Evolutionary conservation across 2,329 filamentous ascomycete species (phyloP).

Genomic region (Leptographium radiaticola): DNA sequence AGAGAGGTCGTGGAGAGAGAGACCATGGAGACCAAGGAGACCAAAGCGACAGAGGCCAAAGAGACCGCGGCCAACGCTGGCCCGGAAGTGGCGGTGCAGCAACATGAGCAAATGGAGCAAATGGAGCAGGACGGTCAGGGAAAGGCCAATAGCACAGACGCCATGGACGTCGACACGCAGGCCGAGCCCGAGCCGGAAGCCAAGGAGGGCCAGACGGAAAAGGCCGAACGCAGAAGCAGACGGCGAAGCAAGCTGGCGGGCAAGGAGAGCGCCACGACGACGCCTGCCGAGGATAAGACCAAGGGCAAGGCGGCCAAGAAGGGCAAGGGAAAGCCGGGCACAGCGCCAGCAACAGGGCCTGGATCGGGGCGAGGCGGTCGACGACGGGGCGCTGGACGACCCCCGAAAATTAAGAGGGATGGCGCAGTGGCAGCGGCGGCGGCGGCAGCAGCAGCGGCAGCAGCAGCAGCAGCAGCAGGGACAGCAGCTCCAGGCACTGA

Average conservation of each 20-base stretch:
- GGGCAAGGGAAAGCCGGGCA: background rate
- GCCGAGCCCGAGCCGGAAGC: too few relatives aligned
- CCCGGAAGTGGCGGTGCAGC: too few relatives aligned
- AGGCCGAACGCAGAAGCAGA: background rate
- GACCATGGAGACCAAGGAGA: slow-evolving; percentile 7
- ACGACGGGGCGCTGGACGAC: slow-evolving; percentile 9
- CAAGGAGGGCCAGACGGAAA: too few relatives aligned
- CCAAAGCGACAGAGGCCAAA: too few relatives aligned
- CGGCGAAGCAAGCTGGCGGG: background rate
- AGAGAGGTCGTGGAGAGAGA: slow-evolving; percentile 6
- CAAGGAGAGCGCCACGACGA: background rate
- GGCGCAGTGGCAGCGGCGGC: background rate
- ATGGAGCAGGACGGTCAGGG: slow-evolving; percentile 7
- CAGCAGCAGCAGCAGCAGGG: background rate
- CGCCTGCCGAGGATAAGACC: background rate
- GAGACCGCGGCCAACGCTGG: too few relatives aligned
- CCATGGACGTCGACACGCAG: background rate
- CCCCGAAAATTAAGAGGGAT: slow-evolving; percentile 5
- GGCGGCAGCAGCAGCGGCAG: background rate
- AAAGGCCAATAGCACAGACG: slow-evolving; percentile 2
- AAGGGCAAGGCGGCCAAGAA: background rate
- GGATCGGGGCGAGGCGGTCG: slow-evolving; percentile 11
- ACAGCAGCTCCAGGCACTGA: too few relatives aligned
- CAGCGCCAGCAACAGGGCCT: background rate
- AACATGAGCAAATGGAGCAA: too few relatives aligned